Evolutionary conservation across 495 filamentous ascomycete species (phyloP).

Genomic region (Aspergillus biplanus): DNA sequence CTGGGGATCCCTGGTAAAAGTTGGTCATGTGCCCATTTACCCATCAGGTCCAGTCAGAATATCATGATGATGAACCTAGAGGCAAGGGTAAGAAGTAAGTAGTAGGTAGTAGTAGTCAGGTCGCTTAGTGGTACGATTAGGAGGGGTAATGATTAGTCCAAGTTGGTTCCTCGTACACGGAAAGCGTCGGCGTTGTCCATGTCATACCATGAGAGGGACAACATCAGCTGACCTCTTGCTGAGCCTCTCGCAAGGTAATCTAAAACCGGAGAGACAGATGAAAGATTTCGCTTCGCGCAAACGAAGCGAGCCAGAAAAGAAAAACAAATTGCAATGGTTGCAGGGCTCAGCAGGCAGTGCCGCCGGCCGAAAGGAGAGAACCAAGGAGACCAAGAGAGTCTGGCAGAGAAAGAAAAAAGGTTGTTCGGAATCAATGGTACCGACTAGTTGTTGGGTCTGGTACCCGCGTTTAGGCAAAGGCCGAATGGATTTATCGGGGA

Average conservation of each 20-base stretch:
- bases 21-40: neutral
- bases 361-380: too few relatives aligned
- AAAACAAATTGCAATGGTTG: neutral
- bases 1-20: neutral
- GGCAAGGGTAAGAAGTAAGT: too few relatives aligned
- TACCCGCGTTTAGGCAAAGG: too few relatives aligned
- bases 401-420: too few relatives aligned
- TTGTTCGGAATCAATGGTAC: too few relatives aligned
- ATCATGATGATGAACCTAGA: neutral
- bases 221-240: constrained; percentile 12
- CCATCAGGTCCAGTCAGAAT: neutral
- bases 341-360: too few relatives aligned
- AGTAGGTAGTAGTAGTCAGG: neutral
- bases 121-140: neutral
- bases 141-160: neutral
- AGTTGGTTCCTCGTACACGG: neutral
- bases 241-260: neutral
- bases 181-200: constrained; percentile 1
- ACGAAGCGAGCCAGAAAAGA: neutral
- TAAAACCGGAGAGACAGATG: neutral
- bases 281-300: too few relatives aligned
- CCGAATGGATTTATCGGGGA: too few relatives aligned
- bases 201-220: constrained; percentile 3
- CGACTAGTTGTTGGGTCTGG: too few relatives aligned
- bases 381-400: too few relatives aligned